A percentile compares a stretch with the other conserved stretches of the same genome.
Conservation (phyloP, 2,329 filamentous ascomycete genomes). For the Fusarium ramigenum region DNA sequence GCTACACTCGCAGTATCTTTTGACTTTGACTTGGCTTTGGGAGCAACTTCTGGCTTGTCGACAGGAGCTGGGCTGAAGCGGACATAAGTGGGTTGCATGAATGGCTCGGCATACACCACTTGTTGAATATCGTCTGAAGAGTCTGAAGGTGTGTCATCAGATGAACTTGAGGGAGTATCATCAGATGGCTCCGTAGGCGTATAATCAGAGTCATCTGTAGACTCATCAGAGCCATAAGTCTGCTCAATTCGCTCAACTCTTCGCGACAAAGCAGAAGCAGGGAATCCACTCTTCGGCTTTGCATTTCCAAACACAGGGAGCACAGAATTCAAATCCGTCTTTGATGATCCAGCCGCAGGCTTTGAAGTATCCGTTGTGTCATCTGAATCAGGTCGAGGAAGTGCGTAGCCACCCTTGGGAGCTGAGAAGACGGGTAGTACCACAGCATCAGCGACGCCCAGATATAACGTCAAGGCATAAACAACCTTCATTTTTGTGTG, state of each 20-base stretch:
- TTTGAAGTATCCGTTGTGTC: not conserved
- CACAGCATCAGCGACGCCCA: slow-evolving; percentile 4
- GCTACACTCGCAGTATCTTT: not conserved
- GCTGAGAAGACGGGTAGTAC: not conserved
- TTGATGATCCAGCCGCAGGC: not conserved
- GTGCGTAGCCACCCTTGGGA: slow-evolving; percentile 6
- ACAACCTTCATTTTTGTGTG: not conserved
- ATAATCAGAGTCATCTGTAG: not conserved
- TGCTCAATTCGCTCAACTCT: not conserved
- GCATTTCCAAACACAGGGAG: not conserved
- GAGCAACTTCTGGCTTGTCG: not conserved
- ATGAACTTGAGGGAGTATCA: no score
- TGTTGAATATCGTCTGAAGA: not conserved
- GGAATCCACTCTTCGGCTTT: not conserved
- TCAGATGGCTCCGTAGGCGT: not conserved
- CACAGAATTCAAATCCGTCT: not conserved
- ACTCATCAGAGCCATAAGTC: not conserved
- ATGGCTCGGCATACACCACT: not conserved
- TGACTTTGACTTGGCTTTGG: not conserved
- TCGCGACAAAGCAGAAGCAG: not conserved
- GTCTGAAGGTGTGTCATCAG: not conserved
- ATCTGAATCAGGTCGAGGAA: not conserved
- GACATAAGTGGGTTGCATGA: slow-evolving; percentile 10
- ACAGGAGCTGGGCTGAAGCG: not conserved
- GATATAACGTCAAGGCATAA: slow-evolving; percentile 1